Percentiles rank a stretch among this genome's conserved stretches.
These are phyloP conservation scores for Geotrichum macrosporum DNA, from an alignment of 1,139 yeast genomes.

Conservation along the genomic window DNA sequence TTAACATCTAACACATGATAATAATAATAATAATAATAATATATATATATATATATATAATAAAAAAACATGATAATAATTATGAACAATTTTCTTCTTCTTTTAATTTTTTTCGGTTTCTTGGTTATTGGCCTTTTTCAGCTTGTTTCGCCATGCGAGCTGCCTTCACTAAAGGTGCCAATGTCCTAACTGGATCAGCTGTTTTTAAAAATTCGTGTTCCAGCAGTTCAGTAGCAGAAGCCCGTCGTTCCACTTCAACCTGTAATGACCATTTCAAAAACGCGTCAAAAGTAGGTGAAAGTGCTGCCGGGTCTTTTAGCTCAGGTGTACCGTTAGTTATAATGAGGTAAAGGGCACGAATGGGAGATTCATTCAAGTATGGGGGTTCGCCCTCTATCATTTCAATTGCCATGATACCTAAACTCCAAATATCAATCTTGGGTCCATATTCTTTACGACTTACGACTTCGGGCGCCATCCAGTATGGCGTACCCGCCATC, in stretches of 20 bases:
- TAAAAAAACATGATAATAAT: too few species aligned
- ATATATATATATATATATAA: too few species aligned
- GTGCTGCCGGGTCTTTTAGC: constrained; percentile 79
- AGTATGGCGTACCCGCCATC: constrained; percentile 98
- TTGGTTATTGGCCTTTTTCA: constrained; percentile 22
- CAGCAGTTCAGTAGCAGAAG: constrained; percentile 71
- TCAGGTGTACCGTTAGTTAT: constrained; percentile 96
- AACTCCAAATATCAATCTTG: constrained; percentile 94
- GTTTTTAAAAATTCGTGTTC: constrained; percentile 64
- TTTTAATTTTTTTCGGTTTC: too few species aligned
- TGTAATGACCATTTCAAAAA: constrained; percentile 77
- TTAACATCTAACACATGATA: too few species aligned
- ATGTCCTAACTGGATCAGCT: constrained; percentile 67
- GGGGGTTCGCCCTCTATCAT: constrained; percentile 99
- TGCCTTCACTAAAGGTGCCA: constrained; percentile 83
- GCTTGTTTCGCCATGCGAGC: constrained; percentile 70
- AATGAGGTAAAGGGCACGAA: constrained; percentile 83
- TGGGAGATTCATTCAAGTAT: constrained; percentile 89
- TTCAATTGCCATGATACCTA: constrained; percentile 96
- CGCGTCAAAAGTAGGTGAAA: constrained; percentile 59
- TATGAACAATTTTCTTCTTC: too few species aligned
- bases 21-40: too few species aligned
- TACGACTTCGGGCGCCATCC: constrained; percentile 99
- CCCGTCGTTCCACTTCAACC: constrained; percentile 81
- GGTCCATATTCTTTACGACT: constrained; percentile 93